Conservation (phyloP, 208 protist genomes). For the Trichomonas vaginalis region DNA sequence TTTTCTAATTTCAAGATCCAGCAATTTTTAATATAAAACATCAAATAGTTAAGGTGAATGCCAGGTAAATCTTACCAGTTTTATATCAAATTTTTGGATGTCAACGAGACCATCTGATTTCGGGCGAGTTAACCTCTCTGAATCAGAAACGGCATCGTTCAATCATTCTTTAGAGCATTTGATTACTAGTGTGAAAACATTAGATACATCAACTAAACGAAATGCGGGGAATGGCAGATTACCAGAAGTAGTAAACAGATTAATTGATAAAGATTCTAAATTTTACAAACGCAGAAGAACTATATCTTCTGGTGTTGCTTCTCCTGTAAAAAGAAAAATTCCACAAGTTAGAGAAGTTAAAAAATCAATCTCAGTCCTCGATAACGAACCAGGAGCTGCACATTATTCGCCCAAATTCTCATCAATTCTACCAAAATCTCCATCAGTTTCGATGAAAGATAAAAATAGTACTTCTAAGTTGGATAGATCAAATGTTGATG, state of each 20-base stretch:
- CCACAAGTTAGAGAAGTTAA: background rate
- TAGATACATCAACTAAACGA: background rate
- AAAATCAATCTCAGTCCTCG: background rate
- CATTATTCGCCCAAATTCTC: background rate
- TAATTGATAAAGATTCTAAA: background rate
- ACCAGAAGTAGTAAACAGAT: background rate
- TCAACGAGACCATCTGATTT: background rate
- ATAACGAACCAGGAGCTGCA: background rate
- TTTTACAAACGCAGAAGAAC: background rate
- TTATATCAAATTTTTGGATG: too few species aligned
- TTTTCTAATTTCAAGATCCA: too few species aligned
- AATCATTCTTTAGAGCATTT: background rate
- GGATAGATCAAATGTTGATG: background rate
- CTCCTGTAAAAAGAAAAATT: background rate
- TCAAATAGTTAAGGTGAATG: too few species aligned
- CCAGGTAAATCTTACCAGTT: too few species aligned
- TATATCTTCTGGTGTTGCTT: background rate
- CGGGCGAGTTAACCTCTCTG: background rate
- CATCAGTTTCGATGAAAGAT: background rate
- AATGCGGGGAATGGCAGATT: background rate
- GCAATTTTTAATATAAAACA: too few species aligned
- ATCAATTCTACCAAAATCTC: background rate
- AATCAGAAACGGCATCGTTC: background rate
- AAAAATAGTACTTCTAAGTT: background rate
- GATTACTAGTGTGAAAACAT: background rate